A percentile compares a stretch with the other conserved stretches of the same genome.
phyloP scores from a whole-genome alignment of 2,329 filamentous ascomycete genomes.

The Aspergillus brasiliensis region DNA sequence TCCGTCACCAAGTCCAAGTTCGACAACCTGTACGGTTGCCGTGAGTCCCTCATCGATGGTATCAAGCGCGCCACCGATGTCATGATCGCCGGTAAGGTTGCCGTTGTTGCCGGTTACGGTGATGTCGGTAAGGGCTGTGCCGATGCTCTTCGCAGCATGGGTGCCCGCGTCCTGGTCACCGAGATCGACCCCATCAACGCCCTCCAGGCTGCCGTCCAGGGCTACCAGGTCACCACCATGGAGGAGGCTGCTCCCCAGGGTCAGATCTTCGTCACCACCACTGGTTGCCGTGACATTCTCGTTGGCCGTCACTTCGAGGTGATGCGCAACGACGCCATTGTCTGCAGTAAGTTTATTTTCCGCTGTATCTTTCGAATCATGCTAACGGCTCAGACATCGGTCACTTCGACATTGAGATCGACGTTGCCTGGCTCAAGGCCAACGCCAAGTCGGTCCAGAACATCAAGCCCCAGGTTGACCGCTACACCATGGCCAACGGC shows the following conservation, averaged over 20 bases:
- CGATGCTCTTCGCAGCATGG: slow-evolving; percentile 93
- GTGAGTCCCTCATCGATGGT: slow-evolving; percentile 96
- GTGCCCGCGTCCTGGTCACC: slow-evolving; percentile 92
- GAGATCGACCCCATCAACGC: slow-evolving; percentile 99
- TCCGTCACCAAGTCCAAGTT: slow-evolving; percentile 99
- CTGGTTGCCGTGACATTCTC: slow-evolving; percentile 97
- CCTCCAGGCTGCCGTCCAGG: slow-evolving; percentile 96
- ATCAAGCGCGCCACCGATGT: slow-evolving; percentile 99
- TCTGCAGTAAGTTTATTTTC: slow-evolving; percentile 72
- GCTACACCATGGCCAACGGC: slow-evolving; percentile 90
- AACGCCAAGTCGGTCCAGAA: slow-evolving; percentile 92
- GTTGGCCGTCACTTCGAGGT: slow-evolving; percentile 87
- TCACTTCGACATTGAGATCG: slow-evolving; percentile 99
- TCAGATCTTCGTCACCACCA: slow-evolving; percentile 99
- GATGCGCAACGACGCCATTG: slow-evolving; percentile 97
- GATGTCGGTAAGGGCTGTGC: slow-evolving; percentile 99
- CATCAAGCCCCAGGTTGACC: slow-evolving; percentile 99
- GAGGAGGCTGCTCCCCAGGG: slow-evolving; percentile 86
- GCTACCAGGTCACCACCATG: slow-evolving; percentile 97
- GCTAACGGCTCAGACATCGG: slow-evolving; percentile 72
- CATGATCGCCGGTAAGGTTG: slow-evolving; percentile 99
- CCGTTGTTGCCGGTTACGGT: slow-evolving; percentile 96
- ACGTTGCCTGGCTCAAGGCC: slow-evolving; percentile 98
- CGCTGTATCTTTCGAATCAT: neutral
- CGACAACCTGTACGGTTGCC: slow-evolving; percentile 99